phyloP scores from a whole-genome alignment of 208 protist genomes.

The Leishmania lainsoni region DNA sequence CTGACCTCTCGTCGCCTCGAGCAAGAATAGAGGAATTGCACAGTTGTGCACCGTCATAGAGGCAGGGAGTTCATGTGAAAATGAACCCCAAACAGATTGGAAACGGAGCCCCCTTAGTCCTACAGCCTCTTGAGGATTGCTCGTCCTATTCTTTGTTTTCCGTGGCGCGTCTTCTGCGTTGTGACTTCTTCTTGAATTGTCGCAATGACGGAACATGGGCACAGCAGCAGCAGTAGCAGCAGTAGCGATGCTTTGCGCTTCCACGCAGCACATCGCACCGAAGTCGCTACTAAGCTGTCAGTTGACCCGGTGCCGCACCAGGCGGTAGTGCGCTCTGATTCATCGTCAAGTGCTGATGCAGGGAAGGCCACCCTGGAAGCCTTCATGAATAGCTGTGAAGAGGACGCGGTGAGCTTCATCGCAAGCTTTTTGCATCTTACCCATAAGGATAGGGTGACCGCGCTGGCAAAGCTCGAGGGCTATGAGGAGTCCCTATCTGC shows the following conservation, averaged over 20 bases:
- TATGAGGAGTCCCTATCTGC: background rate
- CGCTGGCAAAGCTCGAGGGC: conserved; percentile 15
- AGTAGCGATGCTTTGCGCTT: background rate
- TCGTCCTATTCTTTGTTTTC: background rate
- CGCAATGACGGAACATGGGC: background rate
- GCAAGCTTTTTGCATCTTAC: conserved; percentile 29
- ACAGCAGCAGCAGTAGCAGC: background rate
- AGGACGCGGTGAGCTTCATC: conserved; percentile 25
- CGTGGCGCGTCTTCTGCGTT: background rate
- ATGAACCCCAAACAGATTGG: background rate
- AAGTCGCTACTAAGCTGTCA: background rate
- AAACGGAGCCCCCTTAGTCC: background rate
- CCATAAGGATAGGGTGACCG: conserved; percentile 11
- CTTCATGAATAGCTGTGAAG: conserved; percentile 32
- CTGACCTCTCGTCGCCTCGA: no score
- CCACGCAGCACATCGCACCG: background rate
- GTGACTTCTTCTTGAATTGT: background rate
- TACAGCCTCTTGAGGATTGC: background rate
- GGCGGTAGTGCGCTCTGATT: background rate
- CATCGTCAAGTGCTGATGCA: background rate
- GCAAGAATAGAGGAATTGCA: background rate
- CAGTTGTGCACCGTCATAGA: background rate
- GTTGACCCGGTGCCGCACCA: background rate
- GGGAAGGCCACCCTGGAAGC: conserved; percentile 20
- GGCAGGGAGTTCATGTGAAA: background rate